A percentile compares a stretch with the other conserved stretches of the same genome.
Conservation (phyloP, 768 basidiomycete species). For the Mrakia hoshinonis region DNA sequence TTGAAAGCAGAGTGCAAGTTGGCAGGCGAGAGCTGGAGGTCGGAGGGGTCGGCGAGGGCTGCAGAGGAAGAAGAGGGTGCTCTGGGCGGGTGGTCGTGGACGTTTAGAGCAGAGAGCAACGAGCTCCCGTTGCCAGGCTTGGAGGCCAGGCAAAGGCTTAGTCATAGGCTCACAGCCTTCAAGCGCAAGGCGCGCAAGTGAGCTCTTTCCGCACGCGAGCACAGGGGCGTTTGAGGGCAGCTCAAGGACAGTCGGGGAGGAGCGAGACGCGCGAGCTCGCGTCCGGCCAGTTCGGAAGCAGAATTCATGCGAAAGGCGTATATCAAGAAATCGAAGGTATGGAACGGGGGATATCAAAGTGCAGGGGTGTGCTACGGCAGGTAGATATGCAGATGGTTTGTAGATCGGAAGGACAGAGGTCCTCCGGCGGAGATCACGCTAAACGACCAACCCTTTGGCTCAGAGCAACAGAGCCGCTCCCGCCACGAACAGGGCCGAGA, state of each 20-base stretch:
- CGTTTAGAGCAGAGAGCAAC: not conserved
- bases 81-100: not conserved
- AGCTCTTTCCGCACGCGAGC: not conserved
- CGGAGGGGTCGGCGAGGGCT: not conserved
- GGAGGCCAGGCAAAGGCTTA: too few relatives aligned
- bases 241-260: too few relatives aligned
- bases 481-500: not conserved
- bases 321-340: slow-evolving; percentile 4
- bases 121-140: not conserved
- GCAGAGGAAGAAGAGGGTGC: not conserved
- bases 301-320: not conserved
- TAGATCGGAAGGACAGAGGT: not conserved
- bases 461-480: not conserved
- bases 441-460: not conserved
- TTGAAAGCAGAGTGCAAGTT: too few relatives aligned
- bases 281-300: too few relatives aligned
- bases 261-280: not conserved
- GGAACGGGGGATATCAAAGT: slow-evolving; percentile 5
- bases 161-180: too few relatives aligned
- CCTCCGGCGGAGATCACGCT: not conserved
- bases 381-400: not conserved
- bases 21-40: too few relatives aligned
- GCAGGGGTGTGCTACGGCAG: too few relatives aligned
- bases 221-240: too few relatives aligned
- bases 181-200: not conserved